These are phyloP conservation scores for Mycocentrospora acerina DNA, from an alignment of 2,329 filamentous ascomycete genomes.

Conservation along the genomic window DNA sequence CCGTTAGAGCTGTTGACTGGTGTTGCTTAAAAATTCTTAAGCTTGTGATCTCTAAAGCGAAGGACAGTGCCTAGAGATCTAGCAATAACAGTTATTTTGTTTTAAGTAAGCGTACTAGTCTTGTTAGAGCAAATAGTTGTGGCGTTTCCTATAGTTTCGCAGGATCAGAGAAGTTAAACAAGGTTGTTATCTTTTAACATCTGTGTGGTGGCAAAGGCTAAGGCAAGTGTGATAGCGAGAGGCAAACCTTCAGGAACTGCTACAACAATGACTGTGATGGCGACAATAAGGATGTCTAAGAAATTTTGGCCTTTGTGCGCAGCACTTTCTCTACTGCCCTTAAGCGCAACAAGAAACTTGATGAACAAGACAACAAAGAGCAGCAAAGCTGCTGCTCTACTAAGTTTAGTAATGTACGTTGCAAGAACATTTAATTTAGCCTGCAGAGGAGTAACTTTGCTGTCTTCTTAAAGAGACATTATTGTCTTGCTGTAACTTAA, in stretches of 20 bases:
- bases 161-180: conserved; percentile 67
- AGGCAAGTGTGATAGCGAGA: conserved; percentile 66
- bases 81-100: conserved; percentile 65
- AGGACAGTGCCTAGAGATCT: conserved; percentile 64
- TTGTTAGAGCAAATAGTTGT: conserved; percentile 75
- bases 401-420: conserved; percentile 77
- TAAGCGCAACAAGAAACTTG: conserved; percentile 74
- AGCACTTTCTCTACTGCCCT: conserved; percentile 54
- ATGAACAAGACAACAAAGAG: conserved; percentile 86
- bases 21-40: conserved; percentile 22
- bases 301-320: conserved; percentile 76
- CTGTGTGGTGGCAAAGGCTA: conserved; percentile 67
- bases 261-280: conserved; percentile 68
- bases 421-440: conserved; percentile 75
- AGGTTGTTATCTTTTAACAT: conserved; percentile 72
- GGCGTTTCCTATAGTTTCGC: conserved; percentile 71
- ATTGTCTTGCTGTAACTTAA: conserved; percentile 76
- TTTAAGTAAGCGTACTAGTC: conserved; percentile 45
- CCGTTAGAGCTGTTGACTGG: conserved; percentile 35
- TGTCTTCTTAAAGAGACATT: conserved; percentile 75
- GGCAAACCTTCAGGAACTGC: conserved; percentile 69
- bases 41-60: conserved; percentile 54
- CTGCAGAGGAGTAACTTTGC: conserved; percentile 76
- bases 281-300: conserved; percentile 63
- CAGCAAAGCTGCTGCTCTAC: conserved; percentile 73